Evolutionary conservation across 805 yeast species (phyloP), one percentile per base, ranked within the genome.

Genomic region (Yamadazyma scolyti): DNA sequence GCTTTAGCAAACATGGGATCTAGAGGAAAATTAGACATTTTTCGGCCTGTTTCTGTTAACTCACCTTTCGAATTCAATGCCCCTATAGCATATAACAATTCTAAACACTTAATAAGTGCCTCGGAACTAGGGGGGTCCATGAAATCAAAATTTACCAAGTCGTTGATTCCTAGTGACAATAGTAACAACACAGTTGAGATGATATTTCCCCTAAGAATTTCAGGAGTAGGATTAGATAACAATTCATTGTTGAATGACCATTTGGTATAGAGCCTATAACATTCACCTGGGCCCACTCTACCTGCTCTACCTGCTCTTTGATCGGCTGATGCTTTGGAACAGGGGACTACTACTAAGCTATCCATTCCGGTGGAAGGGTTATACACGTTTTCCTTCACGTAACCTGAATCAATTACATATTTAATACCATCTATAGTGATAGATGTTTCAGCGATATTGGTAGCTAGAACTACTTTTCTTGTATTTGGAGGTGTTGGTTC

Each of bases 231-330:
- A 49, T 79, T 81, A 2, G 74, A 65, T 8, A 82, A 81, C 52
- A 93, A 63, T 44, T 90, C 97, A 43, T 82, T 71, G 40, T 75
- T 67, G 46, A 75, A 93, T 0, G 93, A 79, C 73, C 82, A 71
- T 51, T 86, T 85, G 0, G 98, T 90, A 52, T 78, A 93, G 14
- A 93, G 61, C 22, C 99, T 56, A 49, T 82, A 93, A 36, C 72
- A 66, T 34, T 66, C 66, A 0, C 72, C 72, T 0, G 72, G 71
- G 1, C 71, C 72, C 5, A 65, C 58, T 52, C 72, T 57, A 2
- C 72, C 72, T 1, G 72, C 71, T 70, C 99, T 84, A 55, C 99
- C 99, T 27, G 89, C 79, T 58, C 99, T 69, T 63, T 93, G 99
- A 20, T 84, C 75, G 0, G 97, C 71, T 5, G 70, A 63, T 4